Conservation (phyloP, 2,329 filamentous ascomycete genomes). For the Davidsoniella eucalypti region DNA sequence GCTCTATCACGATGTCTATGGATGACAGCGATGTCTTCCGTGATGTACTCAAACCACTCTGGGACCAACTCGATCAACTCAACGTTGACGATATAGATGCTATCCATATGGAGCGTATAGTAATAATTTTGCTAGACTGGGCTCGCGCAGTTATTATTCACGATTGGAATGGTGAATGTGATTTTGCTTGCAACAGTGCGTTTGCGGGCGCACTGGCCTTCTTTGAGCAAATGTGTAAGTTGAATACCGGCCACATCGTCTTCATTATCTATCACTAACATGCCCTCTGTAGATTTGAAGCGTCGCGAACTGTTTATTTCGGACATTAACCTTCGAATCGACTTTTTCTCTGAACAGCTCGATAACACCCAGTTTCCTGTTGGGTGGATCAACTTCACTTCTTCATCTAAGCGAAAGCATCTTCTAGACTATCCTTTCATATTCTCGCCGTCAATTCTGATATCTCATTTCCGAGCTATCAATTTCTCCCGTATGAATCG, state of each 20-base stretch:
- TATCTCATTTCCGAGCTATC: slow-evolving; percentile 73
- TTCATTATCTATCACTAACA: slow-evolving; percentile 4
- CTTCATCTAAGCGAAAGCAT: slow-evolving; percentile 50
- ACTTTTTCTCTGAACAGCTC: slow-evolving; percentile 59
- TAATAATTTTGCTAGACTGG: slow-evolving; percentile 46
- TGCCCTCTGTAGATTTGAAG: slow-evolving; percentile 34
- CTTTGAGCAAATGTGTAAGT: slow-evolving; percentile 55
- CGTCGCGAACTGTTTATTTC: slow-evolving; percentile 47
- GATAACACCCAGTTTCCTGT: slow-evolving; percentile 60
- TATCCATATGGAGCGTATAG: slow-evolving; percentile 9
- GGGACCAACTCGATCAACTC: slow-evolving; percentile 37
- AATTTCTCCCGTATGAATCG: slow-evolving; percentile 79
- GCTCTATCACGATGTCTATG: slow-evolving; percentile 15
- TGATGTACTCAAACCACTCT: slow-evolving; percentile 30
- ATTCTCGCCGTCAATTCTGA: slow-evolving; percentile 54
- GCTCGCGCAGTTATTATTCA: slow-evolving; percentile 57
- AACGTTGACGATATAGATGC: slow-evolving; percentile 19
- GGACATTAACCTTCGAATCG: slow-evolving; percentile 55
- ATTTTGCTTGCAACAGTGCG: slow-evolving; percentile 51
- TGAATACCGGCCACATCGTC: background rate
- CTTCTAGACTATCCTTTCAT: slow-evolving; percentile 68
- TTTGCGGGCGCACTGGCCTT: slow-evolving; percentile 65
- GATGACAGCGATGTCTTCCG: slow-evolving; percentile 22
- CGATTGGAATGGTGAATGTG: slow-evolving; percentile 63
- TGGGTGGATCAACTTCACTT: slow-evolving; percentile 47